Evolutionary conservation across 2,329 filamentous ascomycete genomes (phyloP).

Genomic region (Clarireedia hainanense): DNA sequence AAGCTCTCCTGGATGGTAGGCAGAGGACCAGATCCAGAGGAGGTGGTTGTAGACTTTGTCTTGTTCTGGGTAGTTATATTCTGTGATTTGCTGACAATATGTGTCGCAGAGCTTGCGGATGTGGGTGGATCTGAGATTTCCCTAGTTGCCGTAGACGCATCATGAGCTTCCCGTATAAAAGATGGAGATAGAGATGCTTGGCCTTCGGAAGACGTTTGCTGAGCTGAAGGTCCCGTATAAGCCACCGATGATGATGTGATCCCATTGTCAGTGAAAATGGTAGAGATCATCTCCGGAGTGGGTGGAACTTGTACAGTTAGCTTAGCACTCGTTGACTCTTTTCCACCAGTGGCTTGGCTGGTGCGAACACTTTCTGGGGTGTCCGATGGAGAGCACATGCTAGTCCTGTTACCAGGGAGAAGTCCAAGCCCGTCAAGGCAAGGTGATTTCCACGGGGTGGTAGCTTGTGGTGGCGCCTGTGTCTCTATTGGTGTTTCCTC

Average conservation of each 20-base stretch:
- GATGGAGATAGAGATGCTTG: not conserved
- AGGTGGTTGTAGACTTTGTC: conserved; percentile 30
- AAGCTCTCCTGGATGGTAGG: conserved; percentile 95
- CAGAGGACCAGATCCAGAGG: conserved; percentile 43
- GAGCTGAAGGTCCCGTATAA: conserved; percentile 1
- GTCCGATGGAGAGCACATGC: conserved; percentile 6
- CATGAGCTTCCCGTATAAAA: not conserved
- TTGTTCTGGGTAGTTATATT: conserved; percentile 16
- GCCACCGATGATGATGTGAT: conserved; percentile 2
- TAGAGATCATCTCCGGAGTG: conserved; percentile 5
- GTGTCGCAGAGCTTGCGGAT: conserved; percentile 8
- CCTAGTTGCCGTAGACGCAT: conserved; percentile 8
- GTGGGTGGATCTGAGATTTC: conserved; percentile 8
- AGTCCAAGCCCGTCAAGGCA: not conserved
- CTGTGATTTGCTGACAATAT: conserved; percentile 14
- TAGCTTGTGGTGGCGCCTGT: not conserved
- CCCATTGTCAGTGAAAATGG: conserved; percentile 1
- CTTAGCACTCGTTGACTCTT: not conserved
- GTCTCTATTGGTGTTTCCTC: not conserved
- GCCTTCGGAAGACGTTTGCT: not conserved
- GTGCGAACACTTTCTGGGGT: conserved; percentile 1
- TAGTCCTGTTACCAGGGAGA: not conserved
- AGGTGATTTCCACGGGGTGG: conserved; percentile 1
- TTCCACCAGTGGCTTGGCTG: not conserved
- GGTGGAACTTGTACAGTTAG: conserved; percentile 2